Evolutionary conservation across 1,284 basidiomycete species (phyloP).

Genomic region (Cryptococcus sp.): DNA sequence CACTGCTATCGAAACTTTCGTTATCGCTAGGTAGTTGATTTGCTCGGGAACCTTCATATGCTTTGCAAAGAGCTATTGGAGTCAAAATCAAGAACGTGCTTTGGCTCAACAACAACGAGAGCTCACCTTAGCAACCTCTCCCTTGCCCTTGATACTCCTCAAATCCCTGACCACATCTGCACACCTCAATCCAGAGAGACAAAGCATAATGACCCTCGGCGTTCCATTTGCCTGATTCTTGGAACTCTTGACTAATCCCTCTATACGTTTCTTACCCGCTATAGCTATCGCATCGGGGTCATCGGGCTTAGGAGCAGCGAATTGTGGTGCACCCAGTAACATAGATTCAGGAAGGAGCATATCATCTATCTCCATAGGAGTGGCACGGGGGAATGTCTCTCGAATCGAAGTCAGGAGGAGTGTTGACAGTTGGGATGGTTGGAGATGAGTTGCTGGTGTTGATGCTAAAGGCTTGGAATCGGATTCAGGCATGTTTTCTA

Average conservation of each 20-base stretch:
- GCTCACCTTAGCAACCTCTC: slow-evolving; percentile 48
- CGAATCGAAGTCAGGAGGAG: slow-evolving; percentile 29
- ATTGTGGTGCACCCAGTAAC: slow-evolving; percentile 12
- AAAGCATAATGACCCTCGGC: slow-evolving; percentile 44
- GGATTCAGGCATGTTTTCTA: background rate
- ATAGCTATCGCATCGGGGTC: background rate
- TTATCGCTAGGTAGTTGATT: slow-evolving; percentile 44
- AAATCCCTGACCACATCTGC: slow-evolving; percentile 47
- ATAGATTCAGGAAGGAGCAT: slow-evolving; percentile 20
- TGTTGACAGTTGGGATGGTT: slow-evolving; percentile 17
- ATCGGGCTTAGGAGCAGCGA: slow-evolving; percentile 2
- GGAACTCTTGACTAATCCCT: slow-evolving; percentile 17
- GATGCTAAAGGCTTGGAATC: background rate
- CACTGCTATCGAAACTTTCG: slow-evolving; percentile 45
- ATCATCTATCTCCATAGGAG: slow-evolving; percentile 44
- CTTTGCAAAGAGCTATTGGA: slow-evolving; percentile 47
- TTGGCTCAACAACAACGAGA: no score
- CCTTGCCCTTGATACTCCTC: slow-evolving; percentile 35
- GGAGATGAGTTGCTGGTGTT: slow-evolving; percentile 21
- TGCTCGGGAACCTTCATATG: slow-evolving; percentile 49
- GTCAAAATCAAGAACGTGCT: background rate
- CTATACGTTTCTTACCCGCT: slow-evolving; percentile 7
- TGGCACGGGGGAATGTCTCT: slow-evolving; percentile 36
- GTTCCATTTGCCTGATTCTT: slow-evolving; percentile 16
- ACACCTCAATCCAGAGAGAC: slow-evolving; percentile 45